Conservation (phyloP, 805 yeast genomes). For the Teunomyces gatunensis region DNA sequence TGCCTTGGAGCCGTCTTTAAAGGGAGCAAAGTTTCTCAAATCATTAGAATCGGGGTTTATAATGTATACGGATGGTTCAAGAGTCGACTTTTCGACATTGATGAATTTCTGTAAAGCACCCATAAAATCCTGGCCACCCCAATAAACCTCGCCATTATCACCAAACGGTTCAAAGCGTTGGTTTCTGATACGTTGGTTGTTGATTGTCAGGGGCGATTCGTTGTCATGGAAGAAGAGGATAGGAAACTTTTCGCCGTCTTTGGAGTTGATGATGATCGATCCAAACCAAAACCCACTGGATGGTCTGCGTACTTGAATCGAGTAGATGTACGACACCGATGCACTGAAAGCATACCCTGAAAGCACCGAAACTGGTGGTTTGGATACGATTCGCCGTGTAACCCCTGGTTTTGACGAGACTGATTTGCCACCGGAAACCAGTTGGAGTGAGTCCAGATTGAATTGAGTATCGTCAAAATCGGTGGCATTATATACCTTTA, state of each 20-base stretch:
- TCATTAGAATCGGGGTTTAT: conserved; percentile 77
- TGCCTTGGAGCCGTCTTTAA: conserved; percentile 11
- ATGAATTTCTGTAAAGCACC: conserved; percentile 52
- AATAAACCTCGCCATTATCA: conserved; percentile 52
- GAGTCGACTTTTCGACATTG: conserved; percentile 62
- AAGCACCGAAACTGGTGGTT: conserved; percentile 52
- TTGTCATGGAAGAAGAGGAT: conserved; percentile 91
- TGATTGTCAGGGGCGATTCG: conserved; percentile 70
- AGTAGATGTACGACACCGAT: conserved; percentile 59
- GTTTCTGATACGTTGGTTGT: conserved; percentile 57
- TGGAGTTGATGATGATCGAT: conserved; percentile 70
- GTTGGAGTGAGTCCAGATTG: conserved; percentile 19
- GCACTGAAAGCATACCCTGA: conserved; percentile 69
- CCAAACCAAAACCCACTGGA: conserved; percentile 92
- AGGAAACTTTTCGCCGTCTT: conserved; percentile 68
- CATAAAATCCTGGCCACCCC: conserved; percentile 90
- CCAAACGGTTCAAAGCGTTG: conserved; percentile 75
- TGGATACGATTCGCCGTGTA: conserved; percentile 33
- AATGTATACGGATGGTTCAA: conserved; percentile 70
- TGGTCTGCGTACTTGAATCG: conserved; percentile 82
- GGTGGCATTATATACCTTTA: conserved; percentile 44
- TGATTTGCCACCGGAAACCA: conserved; percentile 1
- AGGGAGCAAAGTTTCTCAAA: conserved; percentile 52
- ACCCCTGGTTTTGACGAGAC: background rate
- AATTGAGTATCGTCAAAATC: conserved; percentile 41